phyloP scores from a whole-genome alignment of 148 eudicot genomes.

The Arctostaphylos glauca region DNA sequence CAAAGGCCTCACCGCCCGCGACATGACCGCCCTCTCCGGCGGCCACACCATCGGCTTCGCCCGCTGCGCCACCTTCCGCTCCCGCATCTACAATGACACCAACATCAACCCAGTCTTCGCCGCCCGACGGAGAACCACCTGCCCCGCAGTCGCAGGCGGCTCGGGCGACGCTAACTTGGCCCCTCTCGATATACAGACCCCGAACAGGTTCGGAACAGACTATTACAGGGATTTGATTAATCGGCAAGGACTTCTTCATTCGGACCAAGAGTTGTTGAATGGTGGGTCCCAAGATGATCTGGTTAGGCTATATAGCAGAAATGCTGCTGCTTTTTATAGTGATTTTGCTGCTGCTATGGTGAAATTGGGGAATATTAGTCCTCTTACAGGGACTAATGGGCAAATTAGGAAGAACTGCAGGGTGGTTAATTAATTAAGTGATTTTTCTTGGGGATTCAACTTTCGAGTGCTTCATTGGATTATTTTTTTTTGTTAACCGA shows the following conservation, averaged over 20 bases:
- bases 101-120: slow-evolving; percentile 45
- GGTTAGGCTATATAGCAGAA: slow-evolving; percentile 29
- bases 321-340: slow-evolving; percentile 23
- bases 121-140: slow-evolving; percentile 23
- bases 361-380: slow-evolving; percentile 53
- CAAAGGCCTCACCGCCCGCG: slow-evolving; percentile 36
- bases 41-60: slow-evolving; percentile 58
- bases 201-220: slow-evolving; percentile 33
- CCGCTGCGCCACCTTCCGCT: slow-evolving; percentile 40
- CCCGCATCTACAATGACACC: slow-evolving; percentile 47
- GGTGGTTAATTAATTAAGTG: slow-evolving; percentile 26
- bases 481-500: no score
- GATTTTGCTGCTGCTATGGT: slow-evolving; percentile 53
- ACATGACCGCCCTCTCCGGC: slow-evolving; percentile 60
- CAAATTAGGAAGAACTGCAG: slow-evolving; percentile 52
- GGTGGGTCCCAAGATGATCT: slow-evolving; percentile 46
- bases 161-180: slow-evolving; percentile 35
- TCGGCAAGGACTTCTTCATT: slow-evolving; percentile 42
- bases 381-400: slow-evolving; percentile 53
- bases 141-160: slow-evolving; percentile 33
- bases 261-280: slow-evolving; percentile 53
- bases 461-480: neutral
- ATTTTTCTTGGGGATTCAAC: neutral
- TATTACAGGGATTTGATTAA: slow-evolving; percentile 40
- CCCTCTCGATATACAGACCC: slow-evolving; percentile 36